Conservation (phyloP, 495 filamentous ascomycete genomes). For the Podospora anserina region DNA sequence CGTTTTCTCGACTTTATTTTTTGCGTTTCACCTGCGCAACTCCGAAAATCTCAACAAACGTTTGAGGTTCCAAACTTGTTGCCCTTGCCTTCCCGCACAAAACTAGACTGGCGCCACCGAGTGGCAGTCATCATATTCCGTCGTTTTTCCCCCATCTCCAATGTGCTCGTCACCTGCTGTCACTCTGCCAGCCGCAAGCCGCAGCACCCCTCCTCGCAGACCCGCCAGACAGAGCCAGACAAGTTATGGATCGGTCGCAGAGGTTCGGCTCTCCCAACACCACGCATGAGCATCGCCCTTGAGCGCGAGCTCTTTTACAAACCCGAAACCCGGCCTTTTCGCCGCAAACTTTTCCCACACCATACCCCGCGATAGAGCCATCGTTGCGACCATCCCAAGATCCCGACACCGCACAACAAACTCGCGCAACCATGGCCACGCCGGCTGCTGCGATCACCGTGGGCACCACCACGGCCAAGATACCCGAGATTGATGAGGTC, state of each 20-base stretch:
- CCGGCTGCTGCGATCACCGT: neutral
- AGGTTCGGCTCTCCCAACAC: conserved; percentile 14
- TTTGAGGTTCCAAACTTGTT: neutral
- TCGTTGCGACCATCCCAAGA: conserved; percentile 1
- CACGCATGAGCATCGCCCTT: conserved; percentile 28
- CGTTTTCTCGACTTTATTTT: conserved; percentile 13
- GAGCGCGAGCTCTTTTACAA: conserved; percentile 10
- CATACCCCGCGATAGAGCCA: neutral
- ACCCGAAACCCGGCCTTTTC: conserved; percentile 5
- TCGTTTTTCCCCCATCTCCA: conserved; percentile 21
- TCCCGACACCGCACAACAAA: neutral
- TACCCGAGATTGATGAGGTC: conserved; percentile 19
- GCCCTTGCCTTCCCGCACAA: neutral
- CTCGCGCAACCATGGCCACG: conserved; percentile 23
- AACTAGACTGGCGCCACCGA: neutral
- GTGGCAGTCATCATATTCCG: conserved; percentile 6
- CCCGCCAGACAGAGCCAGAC: conserved; percentile 18
- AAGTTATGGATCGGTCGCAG: conserved; percentile 36
- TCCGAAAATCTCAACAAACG: neutral
- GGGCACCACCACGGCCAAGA: conserved; percentile 10
- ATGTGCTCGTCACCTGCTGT: conserved; percentile 30
- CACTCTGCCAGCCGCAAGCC: conserved; percentile 26
- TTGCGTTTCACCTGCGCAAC: conserved; percentile 13
- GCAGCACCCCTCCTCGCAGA: conserved; percentile 28
- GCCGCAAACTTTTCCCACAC: conserved; percentile 4